Base-by-base conservation (phyloP, 805 yeast species). In the Sungouiozyma ichnusensis region DNA sequence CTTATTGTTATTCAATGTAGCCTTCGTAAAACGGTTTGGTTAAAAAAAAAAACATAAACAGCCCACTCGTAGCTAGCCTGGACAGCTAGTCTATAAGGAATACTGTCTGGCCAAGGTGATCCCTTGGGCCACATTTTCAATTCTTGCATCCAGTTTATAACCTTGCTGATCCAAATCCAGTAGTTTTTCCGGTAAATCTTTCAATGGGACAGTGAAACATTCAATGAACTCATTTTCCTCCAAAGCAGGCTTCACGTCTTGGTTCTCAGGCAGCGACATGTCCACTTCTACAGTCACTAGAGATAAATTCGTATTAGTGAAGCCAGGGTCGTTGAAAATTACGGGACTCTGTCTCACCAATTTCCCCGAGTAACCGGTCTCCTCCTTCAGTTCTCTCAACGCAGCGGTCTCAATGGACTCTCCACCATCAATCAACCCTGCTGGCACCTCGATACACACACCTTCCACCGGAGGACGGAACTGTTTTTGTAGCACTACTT, bases 171-270 rank as follows among this genome's bases (percentile, higher is more conserved):
- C 73, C 16, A 87, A 62, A 20, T 66, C 58, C 7, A 63, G 63
- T 57, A 90, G 58, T 20, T 67, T 72, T 19, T 68, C 71, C 5
- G 80, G 76, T 37, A 90, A 71, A 15, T 68, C 60, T 14, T 64
- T 62, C 49, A 87, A 61, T 13, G 88, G 86, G 35, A 82, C 76
- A 1, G 77, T 69, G 57, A 90, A 84, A n/a, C 85, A 79, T 53
- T 87, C 97, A 40, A 90, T 92, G 58, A 83, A 90, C 65, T 90
- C 98, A 46, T 79, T 82, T 5, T 86, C 96, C 64, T 92, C 97
- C 47, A 92, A 68, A 48, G 82, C 71, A 2, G 94, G 76, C 43
- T 66, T 57, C 1, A 96, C 97, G 46, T 78, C 66, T 45, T 62
- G 50, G 60, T 90, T 92, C 45, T 79, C 74, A 16, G 72, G 73